Percentiles rank a stretch among this genome's conserved stretches.
phyloP scores from a whole-genome alignment of 2,329 filamentous ascomycete species.

The Pyricularia sp. region DNA sequence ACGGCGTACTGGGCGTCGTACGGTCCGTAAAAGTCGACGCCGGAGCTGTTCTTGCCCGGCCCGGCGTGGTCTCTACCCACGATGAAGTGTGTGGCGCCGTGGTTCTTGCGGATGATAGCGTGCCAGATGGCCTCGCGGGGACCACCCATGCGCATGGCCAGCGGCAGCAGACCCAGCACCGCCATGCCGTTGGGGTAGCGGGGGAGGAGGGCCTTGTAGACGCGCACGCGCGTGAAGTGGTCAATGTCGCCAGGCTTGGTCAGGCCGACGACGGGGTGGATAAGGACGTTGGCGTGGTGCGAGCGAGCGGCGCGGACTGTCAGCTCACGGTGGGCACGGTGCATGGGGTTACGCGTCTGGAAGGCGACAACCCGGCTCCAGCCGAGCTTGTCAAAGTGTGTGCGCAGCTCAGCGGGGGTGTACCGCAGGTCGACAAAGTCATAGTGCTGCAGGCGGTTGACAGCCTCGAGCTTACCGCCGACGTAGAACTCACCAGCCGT shows the following conservation, averaged over 20 bases:
- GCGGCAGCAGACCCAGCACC: constrained; percentile 80
- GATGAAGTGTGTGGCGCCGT: constrained; percentile 98
- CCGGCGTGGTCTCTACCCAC: constrained; percentile 97
- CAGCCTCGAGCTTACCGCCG: constrained; percentile 88
- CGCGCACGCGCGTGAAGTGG: constrained; percentile 97
- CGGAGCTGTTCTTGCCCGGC: constrained; percentile 95
- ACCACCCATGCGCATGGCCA: constrained; percentile 98
- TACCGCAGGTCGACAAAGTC: constrained; percentile 94
- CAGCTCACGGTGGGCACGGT: constrained; percentile 93
- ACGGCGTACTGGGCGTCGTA: constrained; percentile 96
- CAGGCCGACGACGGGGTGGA: constrained; percentile 94
- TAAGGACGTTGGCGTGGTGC: constrained; percentile 95
- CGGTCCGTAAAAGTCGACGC: constrained; percentile 92
- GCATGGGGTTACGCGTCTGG: constrained; percentile 99
- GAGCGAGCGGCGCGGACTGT: constrained; percentile 92
- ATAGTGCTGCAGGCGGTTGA: constrained; percentile 94
- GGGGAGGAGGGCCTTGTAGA: constrained; percentile 92
- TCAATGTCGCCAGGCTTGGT: constrained; percentile 99
- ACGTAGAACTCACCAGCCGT: constrained; percentile 80
- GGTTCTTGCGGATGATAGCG: constrained; percentile 99
- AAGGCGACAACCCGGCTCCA: constrained; percentile 97
- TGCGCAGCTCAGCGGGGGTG: constrained; percentile 84
- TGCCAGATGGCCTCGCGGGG: constrained; percentile 99
- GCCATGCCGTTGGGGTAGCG: constrained; percentile 99
- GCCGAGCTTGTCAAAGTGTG: constrained; percentile 98